A percentile compares a stretch with the other conserved stretches of the same genome.
Conservation (phyloP, 176 grass and related monocot genomes). For the Melocanna baccifera region DNA sequence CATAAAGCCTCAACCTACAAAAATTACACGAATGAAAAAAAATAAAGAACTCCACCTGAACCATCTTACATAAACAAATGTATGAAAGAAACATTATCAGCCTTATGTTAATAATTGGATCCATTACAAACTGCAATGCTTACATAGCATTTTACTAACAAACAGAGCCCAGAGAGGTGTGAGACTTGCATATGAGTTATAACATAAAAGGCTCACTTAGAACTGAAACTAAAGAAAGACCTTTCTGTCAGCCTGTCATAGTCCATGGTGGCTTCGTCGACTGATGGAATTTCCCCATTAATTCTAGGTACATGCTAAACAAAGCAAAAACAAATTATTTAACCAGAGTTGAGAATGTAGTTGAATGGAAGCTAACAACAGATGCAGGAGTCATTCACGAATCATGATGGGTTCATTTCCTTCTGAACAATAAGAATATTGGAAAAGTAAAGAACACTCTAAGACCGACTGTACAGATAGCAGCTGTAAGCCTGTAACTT, state of each 20-base stretch:
- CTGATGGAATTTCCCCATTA: constrained; percentile 93
- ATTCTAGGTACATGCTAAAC: constrained; percentile 98
- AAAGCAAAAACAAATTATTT: constrained; percentile 28
- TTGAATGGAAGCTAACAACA: constrained; percentile 15
- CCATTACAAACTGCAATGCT: not conserved
- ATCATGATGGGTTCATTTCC: not conserved
- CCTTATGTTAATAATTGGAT: not conserved
- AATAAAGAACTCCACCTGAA: constrained; percentile 4
- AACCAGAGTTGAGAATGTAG: constrained; percentile 29
- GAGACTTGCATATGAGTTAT: constrained; percentile 4
- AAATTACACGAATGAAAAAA: not conserved
- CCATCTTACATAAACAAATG: not conserved
- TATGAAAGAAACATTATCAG: not conserved
- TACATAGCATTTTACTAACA: not conserved
- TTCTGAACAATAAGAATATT: not conserved
- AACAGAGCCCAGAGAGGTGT: not conserved
- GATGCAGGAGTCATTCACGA: not conserved
- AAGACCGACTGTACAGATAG: not conserved
- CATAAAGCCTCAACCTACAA: constrained; percentile 83
- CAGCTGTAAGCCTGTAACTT: not conserved
- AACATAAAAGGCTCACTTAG: constrained; percentile 3
- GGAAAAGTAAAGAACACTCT: not conserved
- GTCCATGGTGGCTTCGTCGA: constrained; percentile 91
- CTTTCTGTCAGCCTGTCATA: constrained; percentile 91
- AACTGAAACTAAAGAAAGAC: constrained; percentile 36